Evolutionary conservation across 2,329 filamentous ascomycete species (phyloP), one percentile per base, ranked within the genome.

Genomic region (Tolypocladium album): DNA sequence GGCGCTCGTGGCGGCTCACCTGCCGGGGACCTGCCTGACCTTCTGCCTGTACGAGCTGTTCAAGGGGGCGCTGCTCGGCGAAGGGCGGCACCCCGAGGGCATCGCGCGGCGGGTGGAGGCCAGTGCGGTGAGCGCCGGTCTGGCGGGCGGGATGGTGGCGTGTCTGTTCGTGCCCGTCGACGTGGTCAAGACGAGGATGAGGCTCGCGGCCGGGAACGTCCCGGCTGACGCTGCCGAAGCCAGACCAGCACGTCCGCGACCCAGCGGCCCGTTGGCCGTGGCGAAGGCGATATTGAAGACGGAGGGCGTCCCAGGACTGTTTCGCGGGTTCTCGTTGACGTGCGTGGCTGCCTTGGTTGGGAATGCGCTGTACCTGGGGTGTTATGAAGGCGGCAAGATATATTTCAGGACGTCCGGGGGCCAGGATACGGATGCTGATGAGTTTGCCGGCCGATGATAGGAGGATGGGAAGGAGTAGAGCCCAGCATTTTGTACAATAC

Each of bases 131-230:
- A 62, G 64, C 20, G 64, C 62, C 0, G 64, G 38, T 0, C 12
- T 64, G 13, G 59, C 63, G 5, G 64, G 62, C 1, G 59, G 63
- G 27, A 40, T 45, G 4, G 40, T 58, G 17, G 59, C 59, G 3
- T 56, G 52, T 2, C n/a, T 65, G 7, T 65, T 65, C 43, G 64
- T 65, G 15, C 63, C 64, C 0, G 59, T 64, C 3, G 64, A 65
- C 40, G 62, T 65, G 1, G 63, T 65, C 34, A 64, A 64, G 58
- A 65, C 64, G 17, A 55, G 63, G 13, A 65, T 65, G 63, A 63
- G 63, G 31, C 62, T 65, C 6, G 62, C 62, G 1, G 64, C 61
- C 9, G 63, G 64, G 0, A 34, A 20, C 27, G 27, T 34, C 45
- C 12, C 7, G 20, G 9, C 27, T 1, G 27, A 53, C 31, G 4